A percentile compares a stretch with the other conserved stretches of the same genome.
phyloP scores from a whole-genome alignment of 2,329 filamentous ascomycete species.

The Xylaria sp. region DNA sequence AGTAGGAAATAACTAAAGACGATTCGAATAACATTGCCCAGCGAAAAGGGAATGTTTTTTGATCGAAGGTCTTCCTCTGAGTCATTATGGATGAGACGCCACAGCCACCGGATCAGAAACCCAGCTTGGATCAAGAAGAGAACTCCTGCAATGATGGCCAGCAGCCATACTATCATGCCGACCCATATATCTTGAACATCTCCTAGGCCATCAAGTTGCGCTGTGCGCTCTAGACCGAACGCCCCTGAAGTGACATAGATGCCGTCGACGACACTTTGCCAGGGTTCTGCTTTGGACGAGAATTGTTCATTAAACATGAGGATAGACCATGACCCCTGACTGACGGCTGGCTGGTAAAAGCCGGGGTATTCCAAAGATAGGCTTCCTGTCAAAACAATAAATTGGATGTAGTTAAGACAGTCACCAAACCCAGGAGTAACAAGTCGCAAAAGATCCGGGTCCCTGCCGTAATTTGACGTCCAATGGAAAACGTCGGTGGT shows the following conservation, averaged over 20 bases:
- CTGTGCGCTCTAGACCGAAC: constrained; percentile 82
- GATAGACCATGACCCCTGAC: constrained; percentile 86
- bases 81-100: constrained; percentile 75
- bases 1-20: constrained; percentile 94
- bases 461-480: constrained; percentile 97
- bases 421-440: constrained; percentile 97
- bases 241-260: constrained; percentile 84
- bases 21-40: constrained; percentile 83
- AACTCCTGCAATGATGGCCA: constrained; percentile 77
- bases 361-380: constrained; percentile 91
- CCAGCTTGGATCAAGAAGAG: constrained; percentile 78
- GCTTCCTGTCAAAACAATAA: constrained; percentile 86
- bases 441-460: constrained; percentile 88
- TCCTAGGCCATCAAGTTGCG: constrained; percentile 84
- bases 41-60: constrained; percentile 90
- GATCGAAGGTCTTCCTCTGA: constrained; percentile 87
- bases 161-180: constrained; percentile 91
- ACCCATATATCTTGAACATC: constrained; percentile 86
- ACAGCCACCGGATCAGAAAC: constrained; percentile 81
- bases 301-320: constrained; percentile 96
- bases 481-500: constrained; percentile 90
- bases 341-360: constrained; percentile 91
- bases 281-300: constrained; percentile 74
- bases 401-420: constrained; percentile 97
- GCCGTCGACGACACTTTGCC: constrained; percentile 78